A percentile compares a stretch with the other conserved stretches of the same genome.
These are phyloP conservation scores for Suillus cothurnatus DNA, from an alignment of 768 basidiomycete genomes.

Conservation along the genomic window DNA sequence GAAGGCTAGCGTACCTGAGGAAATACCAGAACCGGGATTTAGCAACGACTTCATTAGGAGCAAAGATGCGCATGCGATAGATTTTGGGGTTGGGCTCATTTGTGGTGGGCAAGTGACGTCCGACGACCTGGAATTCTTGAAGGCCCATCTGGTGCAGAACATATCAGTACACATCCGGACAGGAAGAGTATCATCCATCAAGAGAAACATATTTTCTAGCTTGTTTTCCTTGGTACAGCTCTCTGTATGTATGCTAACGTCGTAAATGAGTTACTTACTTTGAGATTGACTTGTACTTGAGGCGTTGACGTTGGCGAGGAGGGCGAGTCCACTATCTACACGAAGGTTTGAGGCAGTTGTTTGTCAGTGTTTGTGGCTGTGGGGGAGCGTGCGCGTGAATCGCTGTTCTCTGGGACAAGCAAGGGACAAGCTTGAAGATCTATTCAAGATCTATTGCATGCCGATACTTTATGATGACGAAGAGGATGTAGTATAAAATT, in stretches of 20 bases:
- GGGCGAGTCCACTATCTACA: constrained; percentile 19
- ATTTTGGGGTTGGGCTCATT: constrained; percentile 94
- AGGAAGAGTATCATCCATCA: constrained; percentile 34
- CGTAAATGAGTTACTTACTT: constrained; percentile 28
- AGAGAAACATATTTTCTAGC: constrained; percentile 2
- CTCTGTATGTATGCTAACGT: neutral
- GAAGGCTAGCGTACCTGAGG: constrained; percentile 62
- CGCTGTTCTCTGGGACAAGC: neutral
- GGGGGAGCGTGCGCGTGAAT: constrained; percentile 13
- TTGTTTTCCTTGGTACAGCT: neutral
- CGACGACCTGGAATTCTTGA: constrained; percentile 95
- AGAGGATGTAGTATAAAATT: neutral
- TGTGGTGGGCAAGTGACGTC: constrained; percentile 95
- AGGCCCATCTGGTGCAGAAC: constrained; percentile 63
- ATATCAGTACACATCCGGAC: constrained; percentile 24
- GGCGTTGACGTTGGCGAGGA: constrained; percentile 31
- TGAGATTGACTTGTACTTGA: constrained; percentile 25
- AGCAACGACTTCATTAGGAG: constrained; percentile 97
- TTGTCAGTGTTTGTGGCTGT: constrained; percentile 29
- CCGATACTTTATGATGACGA: neutral
- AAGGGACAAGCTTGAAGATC: neutral
- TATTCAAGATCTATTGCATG: neutral
- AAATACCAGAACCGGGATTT: constrained; percentile 99
- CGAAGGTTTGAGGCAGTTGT: constrained; percentile 18
- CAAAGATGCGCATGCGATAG: constrained; percentile 99